A percentile compares a stretch with the other conserved stretches of the same genome.
Conservation (phyloP, 2,329 filamentous ascomycete genomes). For the Claviceps sp. region DNA sequence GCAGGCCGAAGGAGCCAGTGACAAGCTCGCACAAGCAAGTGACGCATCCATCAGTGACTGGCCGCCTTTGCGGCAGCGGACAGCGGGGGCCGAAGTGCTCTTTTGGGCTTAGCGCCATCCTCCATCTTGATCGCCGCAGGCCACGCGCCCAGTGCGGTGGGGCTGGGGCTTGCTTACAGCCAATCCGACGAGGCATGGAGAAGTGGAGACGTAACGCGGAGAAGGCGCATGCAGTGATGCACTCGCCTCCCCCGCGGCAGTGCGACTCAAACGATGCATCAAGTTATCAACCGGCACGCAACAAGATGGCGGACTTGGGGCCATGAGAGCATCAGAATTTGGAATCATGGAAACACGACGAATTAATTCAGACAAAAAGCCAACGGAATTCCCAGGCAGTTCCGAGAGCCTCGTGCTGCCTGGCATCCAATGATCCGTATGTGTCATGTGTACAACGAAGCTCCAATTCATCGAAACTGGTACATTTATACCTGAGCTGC, state of each 20-base stretch:
- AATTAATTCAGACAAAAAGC: too few relatives aligned
- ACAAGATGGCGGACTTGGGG: too few relatives aligned
- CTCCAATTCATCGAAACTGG: too few relatives aligned
- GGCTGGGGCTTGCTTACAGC: not conserved
- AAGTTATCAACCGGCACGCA: too few relatives aligned
- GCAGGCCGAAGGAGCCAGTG: conserved; percentile 6
- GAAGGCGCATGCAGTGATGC: not conserved
- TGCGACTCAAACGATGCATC: too few relatives aligned
- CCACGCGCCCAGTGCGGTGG: conserved; percentile 13
- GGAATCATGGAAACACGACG: too few relatives aligned
- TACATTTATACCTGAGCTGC: too few relatives aligned
- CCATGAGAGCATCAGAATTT: too few relatives aligned
- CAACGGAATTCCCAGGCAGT: too few relatives aligned
- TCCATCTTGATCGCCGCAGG: conserved; percentile 4
- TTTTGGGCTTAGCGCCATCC: conserved; percentile 1
- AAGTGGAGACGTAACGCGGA: not conserved
- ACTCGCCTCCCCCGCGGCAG: not conserved
- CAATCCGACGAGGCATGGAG: not conserved
- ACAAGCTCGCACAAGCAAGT: conserved; percentile 12
- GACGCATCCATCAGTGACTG: conserved; percentile 19
- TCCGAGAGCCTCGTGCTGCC: too few relatives aligned
- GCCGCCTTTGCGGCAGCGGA: not conserved
- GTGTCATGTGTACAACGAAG: too few relatives aligned
- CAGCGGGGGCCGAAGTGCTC: not conserved
- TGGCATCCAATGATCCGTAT: too few relatives aligned